Conservation (phyloP, 2,329 filamentous ascomycete species). For the Penicillium sp. region DNA sequence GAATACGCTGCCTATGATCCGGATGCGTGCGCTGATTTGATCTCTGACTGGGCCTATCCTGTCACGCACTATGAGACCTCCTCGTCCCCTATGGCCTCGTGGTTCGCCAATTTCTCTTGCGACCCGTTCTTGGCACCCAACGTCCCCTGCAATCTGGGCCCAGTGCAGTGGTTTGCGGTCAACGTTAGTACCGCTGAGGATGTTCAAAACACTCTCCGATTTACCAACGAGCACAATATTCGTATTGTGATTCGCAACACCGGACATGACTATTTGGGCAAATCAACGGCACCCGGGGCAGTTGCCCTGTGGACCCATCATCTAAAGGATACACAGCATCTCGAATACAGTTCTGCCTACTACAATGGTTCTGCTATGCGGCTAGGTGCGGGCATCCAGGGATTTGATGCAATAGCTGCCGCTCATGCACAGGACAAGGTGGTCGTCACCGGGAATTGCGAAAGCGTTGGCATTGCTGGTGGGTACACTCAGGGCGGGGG, state of each 20-base stretch:
- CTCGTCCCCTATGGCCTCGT: constrained; percentile 35
- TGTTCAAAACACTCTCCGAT: constrained; percentile 3
- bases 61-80: constrained; percentile 9
- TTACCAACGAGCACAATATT: constrained; percentile 20
- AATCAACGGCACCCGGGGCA: constrained; percentile 31
- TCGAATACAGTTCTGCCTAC: constrained; percentile 5
- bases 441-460: constrained; percentile 5
- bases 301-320: constrained; percentile 44
- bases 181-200: constrained; percentile 8
- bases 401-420: constrained; percentile 7
- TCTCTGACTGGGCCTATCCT: constrained; percentile 42
- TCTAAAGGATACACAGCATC: constrained; percentile 34
- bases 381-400: constrained; percentile 13
- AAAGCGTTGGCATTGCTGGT: constrained; percentile 21
- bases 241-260: constrained; percentile 41
- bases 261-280: constrained; percentile 45
- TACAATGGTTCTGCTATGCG: constrained; percentile 11
- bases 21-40: constrained; percentile 39
- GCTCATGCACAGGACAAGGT: constrained; percentile 3
- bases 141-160: constrained; percentile 7
- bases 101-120: constrained; percentile 35
- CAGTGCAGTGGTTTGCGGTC: constrained; percentile 11
- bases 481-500: constrained; percentile 45
- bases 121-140: constrained; percentile 33
- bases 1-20: constrained; percentile 38